Conservation (phyloP, 2,329 filamentous ascomycete genomes). For the Paracamarosporium sp. region DNA sequence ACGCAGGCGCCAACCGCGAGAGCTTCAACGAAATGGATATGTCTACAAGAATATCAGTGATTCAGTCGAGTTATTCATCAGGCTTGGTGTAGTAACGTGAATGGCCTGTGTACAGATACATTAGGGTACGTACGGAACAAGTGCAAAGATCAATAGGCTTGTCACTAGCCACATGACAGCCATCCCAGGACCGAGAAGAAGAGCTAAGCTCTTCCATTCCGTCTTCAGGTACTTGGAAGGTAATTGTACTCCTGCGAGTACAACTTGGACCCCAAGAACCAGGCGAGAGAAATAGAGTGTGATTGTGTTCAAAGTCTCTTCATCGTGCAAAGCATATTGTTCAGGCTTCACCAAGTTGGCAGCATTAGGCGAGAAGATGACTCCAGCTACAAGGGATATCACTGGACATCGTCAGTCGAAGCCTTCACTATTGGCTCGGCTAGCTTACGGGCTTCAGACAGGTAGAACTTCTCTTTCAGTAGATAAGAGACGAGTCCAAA, state of each 20-base stretch:
- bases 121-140: conserved; percentile 62
- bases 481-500: conserved; percentile 91
- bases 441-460: conserved; percentile 83
- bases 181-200: conserved; percentile 87
- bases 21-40: conserved; percentile 76
- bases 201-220: conserved; percentile 77
- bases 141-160: conserved; percentile 77
- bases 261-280: conserved; percentile 88
- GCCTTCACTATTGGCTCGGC: background rate
- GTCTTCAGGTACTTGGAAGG: conserved; percentile 80
- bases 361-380: conserved; percentile 79
- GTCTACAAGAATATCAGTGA: conserved; percentile 11
- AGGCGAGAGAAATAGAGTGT: conserved; percentile 86
- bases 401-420: conserved; percentile 58
- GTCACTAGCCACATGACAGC: conserved; percentile 83
- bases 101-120: background rate
- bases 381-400: conserved; percentile 80
- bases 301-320: conserved; percentile 69
- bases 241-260: conserved; percentile 86
- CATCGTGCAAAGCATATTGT: conserved; percentile 70
- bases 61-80: background rate
- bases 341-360: conserved; percentile 76
- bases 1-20: conserved; percentile 83
- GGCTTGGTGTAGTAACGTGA: background rate
- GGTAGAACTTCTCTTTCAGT: conserved; percentile 86